These are phyloP conservation scores for Voacanga thouarsii DNA, from an alignment of 257 asterid species.

Conservation along the genomic window DNA sequence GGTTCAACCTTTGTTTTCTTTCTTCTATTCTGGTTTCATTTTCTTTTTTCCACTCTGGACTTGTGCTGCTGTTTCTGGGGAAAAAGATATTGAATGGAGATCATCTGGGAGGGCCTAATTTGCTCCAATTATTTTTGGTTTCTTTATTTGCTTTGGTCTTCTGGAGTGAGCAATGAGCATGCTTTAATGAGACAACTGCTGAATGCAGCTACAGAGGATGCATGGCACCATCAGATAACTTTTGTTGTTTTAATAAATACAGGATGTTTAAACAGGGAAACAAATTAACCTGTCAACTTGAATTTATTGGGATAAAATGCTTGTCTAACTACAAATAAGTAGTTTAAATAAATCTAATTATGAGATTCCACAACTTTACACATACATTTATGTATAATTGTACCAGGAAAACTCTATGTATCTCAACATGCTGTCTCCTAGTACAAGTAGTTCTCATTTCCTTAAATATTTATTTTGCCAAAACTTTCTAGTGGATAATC, in stretches of 20 bases:
- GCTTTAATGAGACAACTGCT: not conserved
- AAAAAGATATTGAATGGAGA: not conserved
- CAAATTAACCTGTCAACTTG: not conserved
- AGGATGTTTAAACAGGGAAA: not conserved
- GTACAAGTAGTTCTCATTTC: not conserved
- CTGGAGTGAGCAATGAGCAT: not conserved
- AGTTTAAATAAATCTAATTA: not conserved
- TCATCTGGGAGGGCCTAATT: not conserved
- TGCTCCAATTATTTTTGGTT: not conserved
- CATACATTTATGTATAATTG: not conserved
- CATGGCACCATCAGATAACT: not conserved
- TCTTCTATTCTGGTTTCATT: not conserved
- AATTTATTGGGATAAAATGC: not conserved
- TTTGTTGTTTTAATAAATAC: not conserved
- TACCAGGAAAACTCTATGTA: not conserved
- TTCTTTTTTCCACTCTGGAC: not conserved
- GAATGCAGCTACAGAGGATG: not conserved
- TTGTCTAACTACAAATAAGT: not conserved
- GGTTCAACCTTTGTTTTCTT: not conserved
- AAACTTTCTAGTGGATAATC: not conserved
- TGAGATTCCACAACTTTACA: not conserved
- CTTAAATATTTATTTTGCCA: not conserved
- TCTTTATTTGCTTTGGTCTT: not conserved
- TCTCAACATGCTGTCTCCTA: not conserved
- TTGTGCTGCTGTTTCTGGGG: not conserved